Conservation (phyloP, 1,139 yeast species). For the Taphrina confusa region DNA sequence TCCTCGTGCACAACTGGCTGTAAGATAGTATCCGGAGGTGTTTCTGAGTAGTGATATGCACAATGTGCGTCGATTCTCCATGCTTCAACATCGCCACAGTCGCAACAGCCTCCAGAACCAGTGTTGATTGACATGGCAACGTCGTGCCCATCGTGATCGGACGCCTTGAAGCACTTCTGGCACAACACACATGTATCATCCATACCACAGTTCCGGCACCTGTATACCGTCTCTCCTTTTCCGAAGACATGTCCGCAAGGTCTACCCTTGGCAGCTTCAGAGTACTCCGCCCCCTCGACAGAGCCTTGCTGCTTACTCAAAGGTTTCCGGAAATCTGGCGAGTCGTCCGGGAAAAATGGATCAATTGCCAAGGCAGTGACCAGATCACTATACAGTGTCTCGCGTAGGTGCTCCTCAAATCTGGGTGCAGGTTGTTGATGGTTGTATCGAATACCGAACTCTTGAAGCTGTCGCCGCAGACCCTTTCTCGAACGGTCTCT, state of each 20-base stretch:
- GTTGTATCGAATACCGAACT: neutral
- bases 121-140: constrained; percentile 70
- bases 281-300: constrained; percentile 10
- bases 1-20: constrained; percentile 43
- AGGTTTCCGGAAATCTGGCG: neutral
- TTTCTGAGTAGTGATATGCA: constrained; percentile 44
- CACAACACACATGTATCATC: constrained; percentile 90
- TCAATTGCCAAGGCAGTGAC: neutral
- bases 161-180: constrained; percentile 69
- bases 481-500: no score
- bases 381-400: neutral
- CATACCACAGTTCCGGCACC: constrained; percentile 78
- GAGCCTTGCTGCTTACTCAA: constrained; percentile 12
- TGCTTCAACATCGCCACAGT: constrained; percentile 88
- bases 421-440: neutral
- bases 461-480: constrained; percentile 1
- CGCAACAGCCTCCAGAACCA: constrained; percentile 92
- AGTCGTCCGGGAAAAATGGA: neutral
- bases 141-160: constrained; percentile 72
- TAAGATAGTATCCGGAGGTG: constrained; percentile 39
- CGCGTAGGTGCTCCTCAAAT: neutral
- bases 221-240: constrained; percentile 82
- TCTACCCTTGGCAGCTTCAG: constrained; percentile 21
- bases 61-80: constrained; percentile 65
- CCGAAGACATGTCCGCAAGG: constrained; percentile 74